Conservation (phyloP, 2,329 filamentous ascomycete genomes). For the Talaromyces sp. region DNA sequence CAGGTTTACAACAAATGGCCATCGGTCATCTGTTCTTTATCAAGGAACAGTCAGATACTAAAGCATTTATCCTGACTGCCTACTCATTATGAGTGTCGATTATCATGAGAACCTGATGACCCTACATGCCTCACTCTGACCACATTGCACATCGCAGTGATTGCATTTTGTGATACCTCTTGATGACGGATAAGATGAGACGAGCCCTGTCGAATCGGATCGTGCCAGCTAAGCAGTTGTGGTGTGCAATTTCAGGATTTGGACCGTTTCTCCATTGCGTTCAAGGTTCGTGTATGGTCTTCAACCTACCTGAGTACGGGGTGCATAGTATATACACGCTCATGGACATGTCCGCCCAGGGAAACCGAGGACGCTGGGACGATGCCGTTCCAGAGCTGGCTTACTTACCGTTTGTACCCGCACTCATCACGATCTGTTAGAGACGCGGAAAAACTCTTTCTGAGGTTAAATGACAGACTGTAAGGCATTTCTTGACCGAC, state of each 20-base stretch:
- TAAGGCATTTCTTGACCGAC: neutral
- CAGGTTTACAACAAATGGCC: neutral
- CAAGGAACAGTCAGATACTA: neutral
- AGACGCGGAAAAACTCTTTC: neutral
- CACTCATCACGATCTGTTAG: neutral
- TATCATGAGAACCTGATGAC: neutral
- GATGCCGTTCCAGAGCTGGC: neutral
- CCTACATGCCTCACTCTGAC: neutral
- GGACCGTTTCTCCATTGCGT: neutral
- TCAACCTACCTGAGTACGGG: neutral
- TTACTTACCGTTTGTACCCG: neutral
- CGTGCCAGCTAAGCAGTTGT: constrained; percentile 7
- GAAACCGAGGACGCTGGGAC: neutral
- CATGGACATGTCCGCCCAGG: neutral
- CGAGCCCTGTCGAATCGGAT: neutral
- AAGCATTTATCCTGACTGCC: neutral
- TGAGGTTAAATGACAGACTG: neutral
- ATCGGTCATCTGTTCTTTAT: neutral
- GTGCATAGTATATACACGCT: neutral
- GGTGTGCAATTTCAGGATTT: constrained; percentile 4
- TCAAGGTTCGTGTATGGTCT: neutral
- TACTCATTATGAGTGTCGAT: neutral
- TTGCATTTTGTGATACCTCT: neutral
- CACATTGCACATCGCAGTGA: neutral
- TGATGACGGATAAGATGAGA: neutral